Evolutionary conservation across 768 basidiomycete genomes (phyloP), one percentile per base, ranked within the genome.

Genomic region (Russula griseocarnosa): DNA sequence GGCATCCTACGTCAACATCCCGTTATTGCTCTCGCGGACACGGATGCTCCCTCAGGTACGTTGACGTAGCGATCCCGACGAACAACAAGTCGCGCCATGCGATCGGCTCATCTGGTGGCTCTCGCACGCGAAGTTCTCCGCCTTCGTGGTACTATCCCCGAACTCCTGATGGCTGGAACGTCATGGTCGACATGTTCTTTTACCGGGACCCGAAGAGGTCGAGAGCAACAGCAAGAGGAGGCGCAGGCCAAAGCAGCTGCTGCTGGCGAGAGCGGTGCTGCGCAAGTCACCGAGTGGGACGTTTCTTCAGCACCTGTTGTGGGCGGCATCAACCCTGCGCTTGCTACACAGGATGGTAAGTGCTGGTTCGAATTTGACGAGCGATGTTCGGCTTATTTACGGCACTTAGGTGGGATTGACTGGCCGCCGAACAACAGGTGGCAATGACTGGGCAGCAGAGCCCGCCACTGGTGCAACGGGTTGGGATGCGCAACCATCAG

Each of bases 171-270:
- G 92, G 90, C 71, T 99, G 97, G 97, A 91, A 87, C 75, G 90
- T 97, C 76, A 97, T 98, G 92, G 94, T 95, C 69, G 95, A 96
- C 78, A 90, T 96, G 88, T 95, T 95, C 89, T 94, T 98, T 88
- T 98, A 98, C 86, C 92, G 96, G 73, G 96, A 98, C 79, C 94
- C 66, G 95, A 99, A 76, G 97, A 99, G 79, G 91, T 98, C 70
- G 95, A 98, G 86, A 90, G 79, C 96, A 98, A 79, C 92, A 94
- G 74, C 87, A 91, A 73, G 95, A 94, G 75, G 93, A 92, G 75
- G 91, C 92, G 30, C 86, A 88, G 67, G 91, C 91, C 70, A 94
- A 94, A 78, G 77, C 77, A 56, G 81, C 84, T 68, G 82, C 84
- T 66, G 84, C 83, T 56, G 85, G 82, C 67, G 82, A 80, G 59